Base-by-base conservation (phyloP, 2,329 filamentous ascomycete species). In the Exophiala lecanii-corni region DNA sequence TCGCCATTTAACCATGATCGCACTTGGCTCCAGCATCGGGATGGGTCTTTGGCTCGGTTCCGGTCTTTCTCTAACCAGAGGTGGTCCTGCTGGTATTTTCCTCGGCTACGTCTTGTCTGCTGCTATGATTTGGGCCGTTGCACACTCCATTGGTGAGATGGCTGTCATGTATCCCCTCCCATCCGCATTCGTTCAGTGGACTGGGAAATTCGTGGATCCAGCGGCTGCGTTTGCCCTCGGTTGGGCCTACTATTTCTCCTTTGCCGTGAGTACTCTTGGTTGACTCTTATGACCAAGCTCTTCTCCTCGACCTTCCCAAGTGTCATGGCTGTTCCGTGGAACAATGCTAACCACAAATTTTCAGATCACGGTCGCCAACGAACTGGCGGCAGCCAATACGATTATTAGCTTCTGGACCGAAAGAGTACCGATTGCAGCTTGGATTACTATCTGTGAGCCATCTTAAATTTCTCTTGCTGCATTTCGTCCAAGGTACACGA, bases 31-130 rank as follows among this genome's bases (percentile, higher is more conserved):
- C 3, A 62, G 60, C 17, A 73, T 73, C 56, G 69, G 70, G 4
- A 69, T 68, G 61, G 70, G 70, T 15, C 50, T 72, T 9, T 72
- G 69, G 66, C 61, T 72, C n/a, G 70, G 69, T 10, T 64, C 62
- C 32, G 69, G 70, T 12, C 61, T 59, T 12, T 69, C 66, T 1
- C 58, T 72, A 2, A 56, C 54, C 7, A 58, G 56, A 19, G 69
- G 67, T 32, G 69, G 70, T 13, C 70, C 69, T 2, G 69, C 66
- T 17, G 63, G 61, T 46, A 62, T 72, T 41, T 66, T 73, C 41
- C 55, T 73, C 15, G 68, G 68, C 9, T 73, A 70, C 46, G 36
- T 61, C 30, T 61, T 73, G n/a, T 56, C 58, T 20, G 60, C 59
- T 4, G 56, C 56, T 1, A 65, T 59, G 55, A 63, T 71, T 12